These are phyloP conservation scores for Amanita exitialis DNA, from an alignment of 768 basidiomycete genomes.

Conservation along the genomic window DNA sequence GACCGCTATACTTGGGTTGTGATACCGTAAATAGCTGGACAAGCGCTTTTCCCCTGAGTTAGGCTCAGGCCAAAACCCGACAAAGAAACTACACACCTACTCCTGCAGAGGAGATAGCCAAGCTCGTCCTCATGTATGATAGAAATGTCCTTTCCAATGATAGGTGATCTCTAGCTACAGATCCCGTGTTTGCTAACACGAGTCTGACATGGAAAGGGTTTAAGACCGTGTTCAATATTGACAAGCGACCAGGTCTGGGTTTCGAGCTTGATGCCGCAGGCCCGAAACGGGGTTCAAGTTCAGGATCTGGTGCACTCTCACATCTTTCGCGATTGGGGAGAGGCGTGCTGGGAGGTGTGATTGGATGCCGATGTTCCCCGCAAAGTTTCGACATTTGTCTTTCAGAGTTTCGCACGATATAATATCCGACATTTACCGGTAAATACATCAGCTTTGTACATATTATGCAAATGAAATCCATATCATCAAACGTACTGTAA, in stretches of 20 bases:
- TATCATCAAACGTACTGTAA: too few relatives aligned
- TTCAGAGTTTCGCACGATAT: too few relatives aligned
- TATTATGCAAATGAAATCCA: too few relatives aligned
- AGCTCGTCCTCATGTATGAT: conserved; percentile 47
- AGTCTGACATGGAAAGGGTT: conserved; percentile 3
- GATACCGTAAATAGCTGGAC: conserved; percentile 4
- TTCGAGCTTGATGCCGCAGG: not conserved
- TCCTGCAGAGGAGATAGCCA: conserved; percentile 39
- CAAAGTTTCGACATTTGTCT: not conserved
- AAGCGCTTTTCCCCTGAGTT: not conserved
- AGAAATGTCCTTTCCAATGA: conserved; percentile 50
- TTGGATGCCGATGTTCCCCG: too few relatives aligned
- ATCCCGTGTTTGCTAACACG: conserved; percentile 37
- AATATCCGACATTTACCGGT: too few relatives aligned
- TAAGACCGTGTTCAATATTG: not conserved
- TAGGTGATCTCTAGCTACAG: conserved; percentile 46
- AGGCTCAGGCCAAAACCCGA: not conserved
- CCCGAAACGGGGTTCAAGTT: not conserved
- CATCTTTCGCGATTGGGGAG: too few relatives aligned
- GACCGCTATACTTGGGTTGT: too few relatives aligned
- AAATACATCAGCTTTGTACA: too few relatives aligned
- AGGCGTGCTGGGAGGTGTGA: not conserved
- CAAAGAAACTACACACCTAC: conserved; percentile 29
- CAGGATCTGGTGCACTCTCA: not conserved
- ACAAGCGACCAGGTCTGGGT: not conserved